Conservation (phyloP, 2,329 filamentous ascomycete genomes). For the Scytalidium lignicola region DNA sequence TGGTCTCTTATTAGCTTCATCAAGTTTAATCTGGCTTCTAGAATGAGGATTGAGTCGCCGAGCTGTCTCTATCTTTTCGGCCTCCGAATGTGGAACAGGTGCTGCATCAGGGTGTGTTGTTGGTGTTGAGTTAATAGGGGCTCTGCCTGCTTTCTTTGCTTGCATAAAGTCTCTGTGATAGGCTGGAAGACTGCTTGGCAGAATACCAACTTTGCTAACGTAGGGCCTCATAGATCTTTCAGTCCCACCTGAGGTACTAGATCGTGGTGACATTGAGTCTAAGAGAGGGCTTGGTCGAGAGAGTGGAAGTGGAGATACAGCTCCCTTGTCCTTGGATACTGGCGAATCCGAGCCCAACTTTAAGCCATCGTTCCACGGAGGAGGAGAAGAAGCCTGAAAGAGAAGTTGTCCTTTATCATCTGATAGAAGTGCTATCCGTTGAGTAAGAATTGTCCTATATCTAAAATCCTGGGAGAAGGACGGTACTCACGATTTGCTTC, state of each 20-base stretch:
- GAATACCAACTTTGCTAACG: conserved; percentile 80
- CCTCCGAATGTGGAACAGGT: conserved; percentile 46
- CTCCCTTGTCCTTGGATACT: conserved; percentile 10
- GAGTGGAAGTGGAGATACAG: conserved; percentile 2
- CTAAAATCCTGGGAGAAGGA: conserved; percentile 1
- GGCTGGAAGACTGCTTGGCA: conserved; percentile 84
- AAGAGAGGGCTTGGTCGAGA: conserved; percentile 18
- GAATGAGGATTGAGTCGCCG: conserved; percentile 82
- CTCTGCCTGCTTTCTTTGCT: conserved; percentile 52
- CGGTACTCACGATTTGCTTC: conserved; percentile 75
- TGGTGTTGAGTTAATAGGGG: conserved; percentile 17
- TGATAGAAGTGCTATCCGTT: conserved; percentile 22
- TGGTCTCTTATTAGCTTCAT: conserved; percentile 56
- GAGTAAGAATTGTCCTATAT: conserved; percentile 10
- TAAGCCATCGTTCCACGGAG: conserved; percentile 38
- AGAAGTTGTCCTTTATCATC: conserved; percentile 30
- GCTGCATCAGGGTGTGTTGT: conserved; percentile 34
- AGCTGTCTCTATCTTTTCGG: conserved; percentile 76
- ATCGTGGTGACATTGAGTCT: conserved; percentile 26
- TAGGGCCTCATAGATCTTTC: conserved; percentile 26
- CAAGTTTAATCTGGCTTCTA: conserved; percentile 62
- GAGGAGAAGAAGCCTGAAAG: conserved; percentile 52
- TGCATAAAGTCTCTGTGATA: conserved; percentile 92
- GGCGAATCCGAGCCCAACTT: conserved; percentile 22
- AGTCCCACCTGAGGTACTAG: conserved; percentile 25